Evolutionary conservation across 1,139 yeast genomes (phyloP).

Genomic region (Geotrichum klebahnii): DNA sequence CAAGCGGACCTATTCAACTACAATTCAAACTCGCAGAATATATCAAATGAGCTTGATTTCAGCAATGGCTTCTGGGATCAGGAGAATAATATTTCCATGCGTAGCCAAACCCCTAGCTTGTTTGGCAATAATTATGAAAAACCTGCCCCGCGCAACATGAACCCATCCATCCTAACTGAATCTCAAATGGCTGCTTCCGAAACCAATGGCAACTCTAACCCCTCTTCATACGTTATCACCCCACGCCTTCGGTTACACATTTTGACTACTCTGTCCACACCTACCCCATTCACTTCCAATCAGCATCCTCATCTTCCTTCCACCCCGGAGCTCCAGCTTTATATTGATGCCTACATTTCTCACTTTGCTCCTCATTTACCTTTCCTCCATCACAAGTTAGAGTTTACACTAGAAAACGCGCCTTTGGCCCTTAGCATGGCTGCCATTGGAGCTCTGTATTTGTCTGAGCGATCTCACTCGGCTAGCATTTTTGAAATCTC

Average conservation of each 20-base stretch:
- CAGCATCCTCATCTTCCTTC: slow-evolving; percentile 59
- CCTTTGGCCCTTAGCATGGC: slow-evolving; percentile 80
- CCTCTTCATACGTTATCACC: slow-evolving; percentile 45
- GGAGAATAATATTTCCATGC: slow-evolving; percentile 21
- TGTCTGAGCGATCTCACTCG: slow-evolving; percentile 76
- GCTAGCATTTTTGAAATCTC: slow-evolving; percentile 72
- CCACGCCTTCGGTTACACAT: slow-evolving; percentile 67
- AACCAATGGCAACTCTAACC: too few species aligned
- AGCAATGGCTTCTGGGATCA: slow-evolving; percentile 18
- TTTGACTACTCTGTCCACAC: slow-evolving; percentile 52
- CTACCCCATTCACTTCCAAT: slow-evolving; percentile 55
- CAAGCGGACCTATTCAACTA: neutral
- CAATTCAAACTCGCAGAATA: slow-evolving; percentile 1
- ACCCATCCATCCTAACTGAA: too few species aligned
- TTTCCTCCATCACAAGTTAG: slow-evolving; percentile 68
- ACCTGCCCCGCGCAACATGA: too few species aligned
- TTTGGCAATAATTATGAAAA: slow-evolving; percentile 11
- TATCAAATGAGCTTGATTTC: slow-evolving; percentile 14
- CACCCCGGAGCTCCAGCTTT: slow-evolving; percentile 67
- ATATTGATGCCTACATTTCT: slow-evolving; percentile 62
- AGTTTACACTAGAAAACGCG: slow-evolving; percentile 59
- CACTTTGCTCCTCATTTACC: slow-evolving; percentile 81
- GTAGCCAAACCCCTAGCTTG: slow-evolving; percentile 10
- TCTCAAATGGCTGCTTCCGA: too few species aligned
- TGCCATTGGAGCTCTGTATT: slow-evolving; percentile 82